Percentiles rank a stretch among this genome's conserved stretches.
phyloP scores from a whole-genome alignment of 164 flowering plant genomes.

The Stephania japonica region DNA sequence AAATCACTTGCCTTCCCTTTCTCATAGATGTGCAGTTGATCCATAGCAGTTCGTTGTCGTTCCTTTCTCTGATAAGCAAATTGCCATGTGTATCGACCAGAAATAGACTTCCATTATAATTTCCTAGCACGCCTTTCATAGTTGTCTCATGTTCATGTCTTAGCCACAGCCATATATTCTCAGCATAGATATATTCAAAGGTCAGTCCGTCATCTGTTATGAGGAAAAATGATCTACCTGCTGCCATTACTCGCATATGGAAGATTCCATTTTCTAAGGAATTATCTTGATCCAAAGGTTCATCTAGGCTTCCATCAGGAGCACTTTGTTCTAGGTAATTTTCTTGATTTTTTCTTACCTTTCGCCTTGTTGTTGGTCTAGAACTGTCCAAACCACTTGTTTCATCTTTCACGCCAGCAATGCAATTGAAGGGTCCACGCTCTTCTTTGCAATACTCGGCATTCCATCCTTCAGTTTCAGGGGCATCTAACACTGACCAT shows the following conservation, averaged over 20 bases:
- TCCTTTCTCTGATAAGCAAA: conserved; percentile 67
- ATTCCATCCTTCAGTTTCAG: conserved; percentile 94
- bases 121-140: conserved; percentile 64
- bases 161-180: conserved; percentile 69
- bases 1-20: conserved; percentile 52
- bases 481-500: conserved; percentile 78
- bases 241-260: conserved; percentile 53
- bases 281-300: conserved; percentile 23
- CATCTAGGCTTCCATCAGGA: conserved; percentile 14
- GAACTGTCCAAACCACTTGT: conserved; percentile 27
- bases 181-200: conserved; percentile 57
- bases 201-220: conserved; percentile 47
- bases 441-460: conserved; percentile 76
- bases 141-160: conserved; percentile 57
- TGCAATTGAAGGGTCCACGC: conserved; percentile 74
- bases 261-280: conserved; percentile 33
- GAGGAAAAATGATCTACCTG: conserved; percentile 60
- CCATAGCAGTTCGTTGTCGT: conserved; percentile 50
- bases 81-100: conserved; percentile 53
- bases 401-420: conserved; percentile 63
- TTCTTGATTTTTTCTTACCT: conserved; percentile 30
- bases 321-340: conserved; percentile 39
- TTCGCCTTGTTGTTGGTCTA: conserved; percentile 41
- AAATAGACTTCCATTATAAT: conserved; percentile 72
- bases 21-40: conserved; percentile 71